Conservation (phyloP, 108 stramenopile genomes). For the Cyclotella cryptica region DNA sequence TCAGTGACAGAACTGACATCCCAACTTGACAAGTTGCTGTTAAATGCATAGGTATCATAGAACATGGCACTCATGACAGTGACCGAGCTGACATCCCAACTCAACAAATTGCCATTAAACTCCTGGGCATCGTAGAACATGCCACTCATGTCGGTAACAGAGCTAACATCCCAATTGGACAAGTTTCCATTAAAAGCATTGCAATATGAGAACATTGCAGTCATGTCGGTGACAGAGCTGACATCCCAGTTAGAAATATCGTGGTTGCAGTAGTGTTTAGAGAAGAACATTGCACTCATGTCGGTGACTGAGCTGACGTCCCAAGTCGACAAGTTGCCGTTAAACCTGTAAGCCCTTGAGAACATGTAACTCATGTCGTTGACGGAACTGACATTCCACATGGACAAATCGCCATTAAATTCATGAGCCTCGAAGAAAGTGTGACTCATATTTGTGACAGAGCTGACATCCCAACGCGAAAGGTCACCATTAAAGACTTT, state of each 20-base stretch:
- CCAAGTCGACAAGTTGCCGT: not conserved
- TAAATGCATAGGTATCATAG: not conserved
- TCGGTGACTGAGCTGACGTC: not conserved
- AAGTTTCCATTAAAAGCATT: not conserved
- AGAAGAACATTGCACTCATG: not conserved
- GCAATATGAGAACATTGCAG: not conserved
- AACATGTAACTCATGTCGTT: slow-evolving; percentile 5
- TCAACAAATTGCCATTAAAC: not conserved
- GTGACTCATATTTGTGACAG: not conserved
- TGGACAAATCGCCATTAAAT: not conserved
- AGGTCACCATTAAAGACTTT: not conserved
- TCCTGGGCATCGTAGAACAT: not conserved
- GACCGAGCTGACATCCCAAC: not conserved
- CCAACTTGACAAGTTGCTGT: not conserved
- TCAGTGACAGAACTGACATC: not conserved
- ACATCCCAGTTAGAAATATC: slow-evolving; percentile 3
- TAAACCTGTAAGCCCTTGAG: not conserved
- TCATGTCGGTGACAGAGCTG: not conserved
- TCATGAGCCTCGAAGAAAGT: not conserved
- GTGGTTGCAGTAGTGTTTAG: not conserved
- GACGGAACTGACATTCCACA: not conserved
- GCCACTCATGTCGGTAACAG: not conserved
- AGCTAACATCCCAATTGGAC: not conserved
- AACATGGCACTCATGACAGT: not conserved
- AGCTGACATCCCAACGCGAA: not conserved